Evolutionary conservation across 176 grass and related monocot genomes (phyloP), one percentile per base, ranked within the genome.

Genomic region (Lolium rigidum): DNA sequence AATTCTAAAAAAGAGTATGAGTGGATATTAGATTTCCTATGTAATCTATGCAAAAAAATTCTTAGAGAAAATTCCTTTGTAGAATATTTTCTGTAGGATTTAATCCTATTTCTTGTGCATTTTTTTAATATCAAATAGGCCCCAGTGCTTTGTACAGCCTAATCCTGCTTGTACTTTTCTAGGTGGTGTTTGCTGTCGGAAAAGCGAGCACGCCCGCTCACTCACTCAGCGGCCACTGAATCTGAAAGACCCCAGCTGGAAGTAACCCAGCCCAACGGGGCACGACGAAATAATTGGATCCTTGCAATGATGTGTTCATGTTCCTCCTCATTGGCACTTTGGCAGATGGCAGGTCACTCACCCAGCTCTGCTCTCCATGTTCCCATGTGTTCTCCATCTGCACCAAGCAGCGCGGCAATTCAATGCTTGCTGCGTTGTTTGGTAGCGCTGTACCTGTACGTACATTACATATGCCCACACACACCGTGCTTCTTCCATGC

Each of bases 151-250:
- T 43, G 79, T 62, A 86, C 79, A 72, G 64, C 77, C 50, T 70
- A 58, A n/a, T n/a, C 58, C 68, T n/a, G 49, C 68, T 56, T 49
- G 48, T 61, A 76, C 85, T 65, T 84, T 91, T 87, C 51, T 76
- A 49, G 85, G 65, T 49, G 54, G 81, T 20, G 58, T 1, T 2
- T 69, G 50, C 59, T 21, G 81, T 76, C 50, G 76, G 81, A 87
- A 87, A 87, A 67, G 85, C 67, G 55, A 58, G 68, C 64, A 59
- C 18, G 60, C 62, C 26, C 25, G 51, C 13, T 52, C 12, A 12
- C n/a, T n/a, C n/a, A n/a, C 31, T 35, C 31, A 35, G 31, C 31
- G 31, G 31, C 31, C 31, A 35, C 35, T 64, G 61, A 28, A 64
- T 28, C 62, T 35, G 26, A 65, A 47, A 70, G 38, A 74, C 81